Evolutionary conservation across 192 early-diverging fungal genomes (phyloP), one percentile per base, ranked within the genome.

Genomic region (Coemansia sp.): DNA sequence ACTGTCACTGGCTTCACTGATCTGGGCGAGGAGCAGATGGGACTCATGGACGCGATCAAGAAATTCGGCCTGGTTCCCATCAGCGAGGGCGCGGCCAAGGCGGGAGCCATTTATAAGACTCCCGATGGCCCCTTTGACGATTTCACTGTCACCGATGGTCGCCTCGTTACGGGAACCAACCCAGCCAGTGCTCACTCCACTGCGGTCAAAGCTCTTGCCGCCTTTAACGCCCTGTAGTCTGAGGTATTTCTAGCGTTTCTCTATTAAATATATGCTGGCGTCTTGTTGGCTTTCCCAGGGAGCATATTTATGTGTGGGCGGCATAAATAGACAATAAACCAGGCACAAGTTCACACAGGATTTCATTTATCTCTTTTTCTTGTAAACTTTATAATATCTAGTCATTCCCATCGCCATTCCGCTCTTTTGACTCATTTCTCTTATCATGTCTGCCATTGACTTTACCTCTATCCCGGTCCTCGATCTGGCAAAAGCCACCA

Each of bases 1-100:
- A 79, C 72, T 1, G 85, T 93, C 16, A 93, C 92, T 0, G 90
- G 88, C 14, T 93, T 93, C 67, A 82, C 88, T 14, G 86, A 88
- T 62, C 65, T 69, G 48, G 92, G 91, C 56, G 92, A 93, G 59
- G 76, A 80, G 10, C 58, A 69, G 26, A 60, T 88, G 38, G 55
- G 64, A 2, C 36, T 88, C 6, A 72, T 76, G 52, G 57, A 73
- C 23, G 52, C 45, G 52, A 80, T 88, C 11, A 79, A 68, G 28
- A 43, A 64, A 25, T 45, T 72, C 14, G 62, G 63, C 3, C 53
- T 88, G 11, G 68, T 83, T 3, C 75, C 83, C 31, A 71, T 82
- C 55, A 65, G 71, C 43, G 59, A 75, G 55, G 73, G 72, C 48
- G 79, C 84, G 20, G 31, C 47, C 42, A 52, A 74, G 33, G 82